Evolutionary conservation across 768 basidiomycete species (phyloP).

Genomic region (Russula brevipes): DNA sequence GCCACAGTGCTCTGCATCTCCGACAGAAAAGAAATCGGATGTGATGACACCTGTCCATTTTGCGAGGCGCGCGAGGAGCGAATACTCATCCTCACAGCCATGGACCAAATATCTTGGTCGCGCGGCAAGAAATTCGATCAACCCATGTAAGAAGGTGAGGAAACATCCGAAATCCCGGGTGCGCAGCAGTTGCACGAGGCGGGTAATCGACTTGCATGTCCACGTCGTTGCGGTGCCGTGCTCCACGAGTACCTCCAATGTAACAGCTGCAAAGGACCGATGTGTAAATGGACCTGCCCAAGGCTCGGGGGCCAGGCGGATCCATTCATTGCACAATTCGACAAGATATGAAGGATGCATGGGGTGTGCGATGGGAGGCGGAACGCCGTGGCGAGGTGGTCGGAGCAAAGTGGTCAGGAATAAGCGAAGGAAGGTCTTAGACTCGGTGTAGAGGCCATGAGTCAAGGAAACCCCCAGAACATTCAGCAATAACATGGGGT

Average conservation of each 20-base stretch:
- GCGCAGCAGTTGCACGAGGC: conserved; percentile 34
- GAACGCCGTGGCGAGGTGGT: conserved; percentile 22
- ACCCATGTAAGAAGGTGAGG: conserved; percentile 30
- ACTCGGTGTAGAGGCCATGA: conserved; percentile 41
- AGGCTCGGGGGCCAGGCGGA: not conserved
- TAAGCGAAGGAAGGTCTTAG: conserved; percentile 38
- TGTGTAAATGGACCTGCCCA: conserved; percentile 15
- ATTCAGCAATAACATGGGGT: conserved; percentile 44
- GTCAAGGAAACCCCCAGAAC: conserved; percentile 49
- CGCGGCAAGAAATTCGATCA: conserved; percentile 26
- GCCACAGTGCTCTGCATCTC: not conserved
- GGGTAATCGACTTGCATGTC: conserved; percentile 41
- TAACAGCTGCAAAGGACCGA: conserved; percentile 32
- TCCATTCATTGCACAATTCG: conserved; percentile 16
- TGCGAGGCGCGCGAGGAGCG: conserved; percentile 21
- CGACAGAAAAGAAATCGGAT: conserved; percentile 16
- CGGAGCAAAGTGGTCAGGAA: conserved; percentile 40
- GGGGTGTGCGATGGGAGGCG: conserved; percentile 19
- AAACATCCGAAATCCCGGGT: conserved; percentile 33
- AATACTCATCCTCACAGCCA: conserved; percentile 7
- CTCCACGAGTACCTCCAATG: conserved; percentile 33
- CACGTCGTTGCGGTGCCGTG: conserved; percentile 32
- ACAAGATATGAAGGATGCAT: conserved; percentile 20
- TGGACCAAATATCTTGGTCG: not conserved
- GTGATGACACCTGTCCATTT: conserved; percentile 30